These are phyloP conservation scores for Pseudocercospora eumusae DNA, from an alignment of 2,329 filamentous ascomycete genomes.

Conservation along the genomic window DNA sequence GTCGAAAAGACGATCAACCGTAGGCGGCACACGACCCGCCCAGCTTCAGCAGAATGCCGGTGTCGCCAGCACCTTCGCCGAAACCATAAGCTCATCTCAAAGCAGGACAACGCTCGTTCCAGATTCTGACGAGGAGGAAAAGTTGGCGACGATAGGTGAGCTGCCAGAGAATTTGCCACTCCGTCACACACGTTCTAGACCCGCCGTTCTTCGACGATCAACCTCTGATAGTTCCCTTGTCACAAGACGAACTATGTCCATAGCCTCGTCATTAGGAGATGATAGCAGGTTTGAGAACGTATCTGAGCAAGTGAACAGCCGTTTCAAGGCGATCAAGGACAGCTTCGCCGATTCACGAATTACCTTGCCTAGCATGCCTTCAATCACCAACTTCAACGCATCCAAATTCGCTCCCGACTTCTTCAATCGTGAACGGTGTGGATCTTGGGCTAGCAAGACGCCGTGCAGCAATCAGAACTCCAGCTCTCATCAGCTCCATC, in stretches of 20 bases:
- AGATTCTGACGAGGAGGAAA: slow-evolving; percentile 26
- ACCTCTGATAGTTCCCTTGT: slow-evolving; percentile 76
- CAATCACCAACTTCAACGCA: slow-evolving; percentile 50
- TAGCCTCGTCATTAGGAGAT: slow-evolving; percentile 80
- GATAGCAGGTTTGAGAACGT: slow-evolving; percentile 78
- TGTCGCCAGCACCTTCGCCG: not conserved
- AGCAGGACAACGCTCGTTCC: not conserved
- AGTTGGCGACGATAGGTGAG: slow-evolving; percentile 26
- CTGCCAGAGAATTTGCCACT: slow-evolving; percentile 27
- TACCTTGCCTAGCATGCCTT: slow-evolving; percentile 55
- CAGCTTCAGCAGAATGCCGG: not conserved
- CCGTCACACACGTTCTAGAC: slow-evolving; percentile 26
- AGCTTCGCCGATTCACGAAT: slow-evolving; percentile 82
- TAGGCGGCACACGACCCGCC: slow-evolving; percentile 9
- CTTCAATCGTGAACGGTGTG: slow-evolving; percentile 33
- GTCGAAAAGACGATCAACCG: slow-evolving; percentile 12
- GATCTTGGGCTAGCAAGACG: slow-evolving; percentile 24
- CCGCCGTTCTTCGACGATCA: slow-evolving; percentile 55
- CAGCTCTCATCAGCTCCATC: slow-evolving; percentile 20
- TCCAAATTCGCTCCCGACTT: slow-evolving; percentile 36
- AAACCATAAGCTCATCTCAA: not conserved
- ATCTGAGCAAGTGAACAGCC: slow-evolving; percentile 80
- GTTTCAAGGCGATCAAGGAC: slow-evolving; percentile 87
- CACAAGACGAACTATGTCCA: slow-evolving; percentile 72
- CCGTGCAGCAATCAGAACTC: not conserved